Conservation (phyloP, 2,329 filamentous ascomycete genomes). For the Lojkania enalia region DNA sequence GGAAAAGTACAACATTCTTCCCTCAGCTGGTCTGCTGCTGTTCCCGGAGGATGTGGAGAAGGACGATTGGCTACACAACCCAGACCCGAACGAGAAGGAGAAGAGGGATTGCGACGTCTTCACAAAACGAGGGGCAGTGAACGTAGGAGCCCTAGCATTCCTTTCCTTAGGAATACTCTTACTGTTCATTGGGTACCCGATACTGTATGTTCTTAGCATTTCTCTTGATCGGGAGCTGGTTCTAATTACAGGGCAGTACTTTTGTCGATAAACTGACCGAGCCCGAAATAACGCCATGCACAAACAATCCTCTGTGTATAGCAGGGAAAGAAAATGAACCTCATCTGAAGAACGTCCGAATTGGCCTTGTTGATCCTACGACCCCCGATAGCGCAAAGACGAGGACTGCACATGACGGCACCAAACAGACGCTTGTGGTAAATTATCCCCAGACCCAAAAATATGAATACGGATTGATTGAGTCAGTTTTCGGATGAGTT, state of each 20-base stretch:
- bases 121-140: constrained; percentile 64
- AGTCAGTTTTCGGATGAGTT: constrained; percentile 71
- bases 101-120: constrained; percentile 66
- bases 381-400: constrained; percentile 62
- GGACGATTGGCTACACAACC: constrained; percentile 73
- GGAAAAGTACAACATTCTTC: constrained; percentile 73
- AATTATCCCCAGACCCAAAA: background rate
- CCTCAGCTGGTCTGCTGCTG: constrained; percentile 66
- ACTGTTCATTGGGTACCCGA: constrained; percentile 70
- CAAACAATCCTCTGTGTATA: constrained; percentile 54
- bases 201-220: constrained; percentile 59
- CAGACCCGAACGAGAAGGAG: constrained; percentile 66
- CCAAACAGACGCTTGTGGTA: constrained; percentile 65
- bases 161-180: constrained; percentile 64
- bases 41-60: constrained; percentile 75
- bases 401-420: constrained; percentile 62
- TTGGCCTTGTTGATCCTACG: constrained; percentile 66
- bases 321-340: constrained; percentile 52
- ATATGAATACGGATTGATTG: constrained; percentile 6
- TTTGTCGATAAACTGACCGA: constrained; percentile 56
- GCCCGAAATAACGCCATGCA: constrained; percentile 42
- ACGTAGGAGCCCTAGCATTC: constrained; percentile 64
- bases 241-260: constrained; percentile 51
- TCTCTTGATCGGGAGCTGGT: background rate
- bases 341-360: constrained; percentile 63